Conservation (phyloP, 2,329 filamentous ascomycete genomes). For the Alternaria alternata region DNA sequence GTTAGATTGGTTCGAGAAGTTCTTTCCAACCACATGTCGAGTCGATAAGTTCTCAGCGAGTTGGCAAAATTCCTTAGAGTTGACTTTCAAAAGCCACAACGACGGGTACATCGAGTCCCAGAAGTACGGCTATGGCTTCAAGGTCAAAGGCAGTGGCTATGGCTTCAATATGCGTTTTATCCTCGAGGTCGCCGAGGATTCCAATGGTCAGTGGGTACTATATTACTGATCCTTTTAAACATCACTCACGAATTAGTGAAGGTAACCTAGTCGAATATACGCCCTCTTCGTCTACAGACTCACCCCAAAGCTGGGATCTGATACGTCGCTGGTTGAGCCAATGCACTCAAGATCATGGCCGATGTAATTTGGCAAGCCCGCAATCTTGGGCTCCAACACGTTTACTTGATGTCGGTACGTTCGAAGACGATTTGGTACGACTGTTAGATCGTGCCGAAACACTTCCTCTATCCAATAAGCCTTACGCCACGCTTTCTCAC, state of each 20-base stretch:
- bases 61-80: constrained; percentile 2
- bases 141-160: no score
- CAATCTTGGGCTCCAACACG: background rate
- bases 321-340: background rate
- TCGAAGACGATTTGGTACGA: background rate
- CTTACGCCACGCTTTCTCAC: constrained; percentile 5
- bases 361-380: background rate
- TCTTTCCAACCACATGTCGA: background rate
- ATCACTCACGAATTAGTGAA: background rate
- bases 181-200: background rate
- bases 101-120: no score
- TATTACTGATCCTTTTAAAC: no score
- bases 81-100: background rate
- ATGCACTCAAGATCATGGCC: background rate
- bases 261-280: background rate
- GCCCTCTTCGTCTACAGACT: background rate
- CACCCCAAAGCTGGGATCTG: background rate
- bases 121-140: background rate
- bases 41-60: constrained; percentile 5
- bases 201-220: background rate
- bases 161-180: background rate
- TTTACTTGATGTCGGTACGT: background rate
- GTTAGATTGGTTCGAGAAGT: background rate
- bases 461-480: background rate
- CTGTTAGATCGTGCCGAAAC: background rate